Evolutionary conservation across 176 grass and related monocot species (phyloP).

Genomic region (Otatea glauca): DNA sequence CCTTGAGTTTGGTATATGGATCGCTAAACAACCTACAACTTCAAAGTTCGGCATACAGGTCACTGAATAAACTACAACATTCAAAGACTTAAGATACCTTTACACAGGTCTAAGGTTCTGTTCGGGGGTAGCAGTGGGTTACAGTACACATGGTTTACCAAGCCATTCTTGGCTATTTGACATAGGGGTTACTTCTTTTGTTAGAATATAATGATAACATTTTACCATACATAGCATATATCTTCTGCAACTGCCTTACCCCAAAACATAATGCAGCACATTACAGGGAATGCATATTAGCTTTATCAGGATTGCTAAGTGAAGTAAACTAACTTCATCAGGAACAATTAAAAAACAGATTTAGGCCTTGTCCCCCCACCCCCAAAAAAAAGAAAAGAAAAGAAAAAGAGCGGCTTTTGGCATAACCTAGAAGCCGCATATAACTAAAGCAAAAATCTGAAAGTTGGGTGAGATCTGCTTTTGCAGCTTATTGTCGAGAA

Average conservation of each 20-base stretch:
- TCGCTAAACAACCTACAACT: neutral
- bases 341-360: neutral
- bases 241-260: neutral
- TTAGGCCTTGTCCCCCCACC: too few species aligned
- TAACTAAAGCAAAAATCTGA: too few species aligned
- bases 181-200: neutral
- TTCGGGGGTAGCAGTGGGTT: neutral
- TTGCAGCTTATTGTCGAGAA: too few species aligned
- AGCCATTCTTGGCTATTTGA: neutral
- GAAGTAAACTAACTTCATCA: neutral
- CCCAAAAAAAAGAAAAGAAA: too few species aligned
- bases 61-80: neutral
- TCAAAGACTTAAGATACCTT: neutral
- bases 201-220: neutral
- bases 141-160: neutral
- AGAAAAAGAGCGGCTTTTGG: too few species aligned
- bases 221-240: neutral
- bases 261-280: neutral
- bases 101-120: neutral
- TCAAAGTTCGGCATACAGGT: neutral
- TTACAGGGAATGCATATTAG: neutral
- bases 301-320: neutral
- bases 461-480: too few species aligned
- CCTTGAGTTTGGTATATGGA: neutral
- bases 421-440: too few species aligned